These are phyloP conservation scores for Thuja plicata DNA, from an alignment of 83 land plant species.

Conservation along the genomic window DNA sequence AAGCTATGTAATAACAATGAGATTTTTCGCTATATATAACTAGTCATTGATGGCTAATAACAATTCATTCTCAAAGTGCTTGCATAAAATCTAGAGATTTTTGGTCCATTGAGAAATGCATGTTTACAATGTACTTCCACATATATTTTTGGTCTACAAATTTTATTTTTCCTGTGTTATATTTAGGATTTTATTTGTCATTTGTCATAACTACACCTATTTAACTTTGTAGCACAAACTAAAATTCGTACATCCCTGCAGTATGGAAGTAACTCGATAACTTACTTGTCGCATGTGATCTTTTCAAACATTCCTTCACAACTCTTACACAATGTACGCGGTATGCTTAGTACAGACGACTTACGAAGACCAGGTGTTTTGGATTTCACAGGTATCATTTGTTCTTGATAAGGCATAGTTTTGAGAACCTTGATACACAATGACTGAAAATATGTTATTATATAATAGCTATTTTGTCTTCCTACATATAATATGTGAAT, in stretches of 20 bases:
- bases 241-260: conserved; percentile 36
- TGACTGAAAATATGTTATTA: background rate
- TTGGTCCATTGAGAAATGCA: background rate
- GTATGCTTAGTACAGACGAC: conserved; percentile 76
- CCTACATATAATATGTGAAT: background rate
- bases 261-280: conserved; percentile 81
- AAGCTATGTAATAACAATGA: background rate
- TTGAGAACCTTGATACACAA: background rate
- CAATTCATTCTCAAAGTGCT: background rate
- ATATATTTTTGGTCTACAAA: background rate
- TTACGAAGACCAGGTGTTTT: conserved; percentile 78
- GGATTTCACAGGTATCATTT: conserved; percentile 84
- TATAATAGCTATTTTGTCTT: background rate
- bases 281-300: conserved; percentile 65
- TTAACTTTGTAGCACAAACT: background rate
- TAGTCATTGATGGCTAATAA: background rate
- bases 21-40: background rate
- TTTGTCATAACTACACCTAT: background rate
- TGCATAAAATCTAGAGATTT: background rate
- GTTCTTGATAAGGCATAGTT: background rate
- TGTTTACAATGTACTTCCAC: background rate
- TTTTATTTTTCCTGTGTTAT: background rate
- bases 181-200: background rate
- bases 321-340: conserved; percentile 64
- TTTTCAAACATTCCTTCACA: conserved; percentile 79